Conservation (phyloP, 1,139 yeast species). For the Kurtzmaniella quercitrusa region DNA sequence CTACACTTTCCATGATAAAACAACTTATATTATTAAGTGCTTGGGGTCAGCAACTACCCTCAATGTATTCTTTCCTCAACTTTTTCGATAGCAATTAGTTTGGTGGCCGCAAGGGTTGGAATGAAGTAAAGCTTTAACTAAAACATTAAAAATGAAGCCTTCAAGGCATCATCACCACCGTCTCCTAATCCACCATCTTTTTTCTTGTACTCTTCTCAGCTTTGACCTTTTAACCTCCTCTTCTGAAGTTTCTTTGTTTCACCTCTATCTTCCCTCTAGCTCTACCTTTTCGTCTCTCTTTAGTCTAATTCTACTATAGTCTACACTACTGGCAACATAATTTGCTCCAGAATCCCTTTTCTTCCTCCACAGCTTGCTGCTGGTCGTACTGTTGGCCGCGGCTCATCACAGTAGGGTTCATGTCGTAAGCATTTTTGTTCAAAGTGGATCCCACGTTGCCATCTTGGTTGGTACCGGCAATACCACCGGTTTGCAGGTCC, state of each 20-base stretch:
- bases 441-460: slow-evolving; percentile 10
- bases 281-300: background rate
- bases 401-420: slow-evolving; percentile 10
- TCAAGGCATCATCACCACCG: too few species aligned
- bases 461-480: slow-evolving; percentile 2
- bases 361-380: slow-evolving; percentile 30
- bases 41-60: background rate
- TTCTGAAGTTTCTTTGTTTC: too few species aligned
- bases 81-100: background rate
- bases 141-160: too few species aligned
- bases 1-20: background rate
- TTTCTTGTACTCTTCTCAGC: background rate
- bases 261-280: background rate
- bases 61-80: background rate
- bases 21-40: slow-evolving; percentile 1
- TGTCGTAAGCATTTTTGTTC: slow-evolving; percentile 4
- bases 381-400: slow-evolving; percentile 31
- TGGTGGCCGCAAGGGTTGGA: background rate
- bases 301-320: background rate
- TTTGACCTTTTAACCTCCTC: background rate
- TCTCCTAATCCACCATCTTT: too few species aligned
- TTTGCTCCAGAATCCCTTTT: slow-evolving; percentile 43
- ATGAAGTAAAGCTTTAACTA: too few species aligned
- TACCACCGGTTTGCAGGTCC: slow-evolving; percentile 24
- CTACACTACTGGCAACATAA: slow-evolving; percentile 37